Conservation (phyloP, 306 rosid genomes). For the Lathyrus aphaca region DNA sequence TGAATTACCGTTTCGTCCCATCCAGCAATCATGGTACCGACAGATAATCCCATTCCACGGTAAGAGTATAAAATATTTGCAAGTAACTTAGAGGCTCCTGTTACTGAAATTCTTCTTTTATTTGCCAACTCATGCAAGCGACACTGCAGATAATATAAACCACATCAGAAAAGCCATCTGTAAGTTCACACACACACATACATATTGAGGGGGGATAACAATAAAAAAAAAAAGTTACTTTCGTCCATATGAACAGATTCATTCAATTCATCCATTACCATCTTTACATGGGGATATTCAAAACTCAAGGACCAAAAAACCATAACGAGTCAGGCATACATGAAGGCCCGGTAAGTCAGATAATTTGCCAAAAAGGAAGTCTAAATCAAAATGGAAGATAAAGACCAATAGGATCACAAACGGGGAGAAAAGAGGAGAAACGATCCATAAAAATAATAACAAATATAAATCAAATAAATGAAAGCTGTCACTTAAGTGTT, state of each 20-base stretch:
- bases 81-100: conserved; percentile 93
- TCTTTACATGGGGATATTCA: background rate
- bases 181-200: background rate
- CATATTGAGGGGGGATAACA: background rate
- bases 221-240: background rate
- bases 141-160: conserved; percentile 54
- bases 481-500: background rate
- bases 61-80: conserved; percentile 95
- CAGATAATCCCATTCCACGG: conserved; percentile 96
- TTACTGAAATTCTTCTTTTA: conserved; percentile 90
- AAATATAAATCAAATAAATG: background rate
- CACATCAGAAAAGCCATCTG: conserved; percentile 29
- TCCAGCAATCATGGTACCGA: conserved; percentile 99
- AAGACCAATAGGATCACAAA: no score
- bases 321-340: background rate
- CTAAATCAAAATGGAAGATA: no score
- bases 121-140: conserved; percentile 90
- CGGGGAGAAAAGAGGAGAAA: background rate
- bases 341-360: no score
- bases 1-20: conserved; percentile 94
- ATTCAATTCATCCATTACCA: conserved; percentile 22
- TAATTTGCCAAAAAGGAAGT: no score
- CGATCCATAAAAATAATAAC: background rate
- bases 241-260: background rate
- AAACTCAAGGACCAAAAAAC: conserved; percentile 20